Percentiles rank a stretch among this genome's conserved stretches.
These are phyloP conservation scores for Entrophospora sp. DNA, from an alignment of 192 early-diverging fungal species.

Conservation along the genomic window DNA sequence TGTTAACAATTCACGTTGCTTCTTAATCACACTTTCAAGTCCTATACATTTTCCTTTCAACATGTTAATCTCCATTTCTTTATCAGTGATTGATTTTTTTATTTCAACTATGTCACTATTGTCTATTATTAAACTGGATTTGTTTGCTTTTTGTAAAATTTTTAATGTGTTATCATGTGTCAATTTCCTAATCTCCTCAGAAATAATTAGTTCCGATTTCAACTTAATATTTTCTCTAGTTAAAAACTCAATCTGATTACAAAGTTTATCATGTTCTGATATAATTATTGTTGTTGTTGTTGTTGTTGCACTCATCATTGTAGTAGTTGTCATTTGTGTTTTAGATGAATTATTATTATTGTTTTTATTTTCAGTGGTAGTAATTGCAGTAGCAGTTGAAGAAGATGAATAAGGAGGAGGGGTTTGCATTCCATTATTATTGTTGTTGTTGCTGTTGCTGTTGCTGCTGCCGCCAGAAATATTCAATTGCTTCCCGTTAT, in stretches of 20 bases:
- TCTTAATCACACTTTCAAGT: neutral
- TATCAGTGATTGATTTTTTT: neutral
- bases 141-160: neutral
- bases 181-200: neutral
- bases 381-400: too few relatives aligned
- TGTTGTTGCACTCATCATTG: neutral
- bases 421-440: too few relatives aligned
- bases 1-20: neutral
- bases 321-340: neutral
- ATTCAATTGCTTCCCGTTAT: neutral
- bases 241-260: neutral
- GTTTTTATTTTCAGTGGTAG: too few relatives aligned
- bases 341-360: too few relatives aligned
- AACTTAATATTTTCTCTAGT: neutral
- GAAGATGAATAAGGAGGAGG: too few relatives aligned
- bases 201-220: neutral
- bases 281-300: neutral
- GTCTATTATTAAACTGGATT: neutral
- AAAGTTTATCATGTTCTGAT: neutral
- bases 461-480: neutral
- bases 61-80: slow-evolving; percentile 1
- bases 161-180: slow-evolving; percentile 5
- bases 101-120: neutral
- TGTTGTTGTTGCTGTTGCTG: too few relatives aligned
- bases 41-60: neutral